Evolutionary conservation across 331 rosid genomes (phyloP).

Genomic region (Stylosanthes scabra): DNA sequence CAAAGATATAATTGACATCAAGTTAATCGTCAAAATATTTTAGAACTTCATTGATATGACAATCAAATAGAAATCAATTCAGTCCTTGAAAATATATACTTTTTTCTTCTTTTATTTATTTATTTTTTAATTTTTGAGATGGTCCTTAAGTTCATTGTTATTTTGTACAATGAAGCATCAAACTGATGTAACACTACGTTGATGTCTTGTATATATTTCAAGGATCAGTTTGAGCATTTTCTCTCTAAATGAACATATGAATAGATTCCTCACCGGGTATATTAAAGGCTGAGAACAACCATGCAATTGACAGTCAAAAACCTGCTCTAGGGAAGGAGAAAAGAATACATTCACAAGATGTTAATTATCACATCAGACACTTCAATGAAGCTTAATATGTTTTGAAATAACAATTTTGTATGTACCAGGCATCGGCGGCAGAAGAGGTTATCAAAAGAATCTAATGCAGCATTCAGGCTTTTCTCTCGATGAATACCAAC

Average conservation of each 20-base stretch:
- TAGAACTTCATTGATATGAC: not conserved
- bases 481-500: slow-evolving; percentile 70
- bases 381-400: slow-evolving; percentile 28
- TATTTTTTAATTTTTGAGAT: not conserved
- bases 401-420: slow-evolving; percentile 31
- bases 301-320: slow-evolving; percentile 93
- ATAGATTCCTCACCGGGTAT: slow-evolving; percentile 75
- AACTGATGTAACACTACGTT: not conserved
- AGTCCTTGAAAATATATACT: not conserved
- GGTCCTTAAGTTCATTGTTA: not conserved
- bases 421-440: slow-evolving; percentile 96
- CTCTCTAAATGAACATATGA: slow-evolving; percentile 11
- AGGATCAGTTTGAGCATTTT: not conserved
- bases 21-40: not conserved
- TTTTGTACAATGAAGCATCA: not conserved
- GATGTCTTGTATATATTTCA: not conserved
- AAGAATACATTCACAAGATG: slow-evolving; percentile 36
- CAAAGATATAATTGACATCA: not conserved
- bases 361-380: slow-evolving; percentile 19
- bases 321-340: slow-evolving; percentile 64
- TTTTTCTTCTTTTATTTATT: no score
- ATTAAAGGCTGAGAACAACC: slow-evolving; percentile 85
- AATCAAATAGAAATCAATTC: not conserved
- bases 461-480: slow-evolving; percentile 83
- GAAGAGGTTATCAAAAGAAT: slow-evolving; percentile 96